phyloP scores from a whole-genome alignment of 768 basidiomycete genomes.

The Favolaschia claudopus region DNA sequence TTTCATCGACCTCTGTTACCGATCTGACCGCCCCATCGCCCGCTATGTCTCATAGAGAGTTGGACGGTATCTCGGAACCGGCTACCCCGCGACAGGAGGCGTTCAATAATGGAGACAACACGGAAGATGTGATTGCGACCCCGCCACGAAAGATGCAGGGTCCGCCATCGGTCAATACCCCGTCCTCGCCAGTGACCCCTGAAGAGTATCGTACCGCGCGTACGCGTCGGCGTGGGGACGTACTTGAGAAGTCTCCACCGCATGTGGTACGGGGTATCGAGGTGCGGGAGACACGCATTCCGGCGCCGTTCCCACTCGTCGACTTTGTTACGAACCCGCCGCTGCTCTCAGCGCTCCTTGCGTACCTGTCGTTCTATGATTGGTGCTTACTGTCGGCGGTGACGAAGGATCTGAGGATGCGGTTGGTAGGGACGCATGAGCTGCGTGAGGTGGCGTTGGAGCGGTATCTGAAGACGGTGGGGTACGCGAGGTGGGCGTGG shows the following conservation, averaged over 20 bases:
- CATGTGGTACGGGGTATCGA: constrained; percentile 38
- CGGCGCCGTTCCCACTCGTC: constrained; percentile 58
- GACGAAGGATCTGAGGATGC: constrained; percentile 59
- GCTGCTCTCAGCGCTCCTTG: constrained; percentile 63
- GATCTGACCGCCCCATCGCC: not conserved
- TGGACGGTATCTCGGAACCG: no score
- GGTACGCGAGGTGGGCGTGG: constrained; percentile 75
- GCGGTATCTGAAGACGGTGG: constrained; percentile 72
- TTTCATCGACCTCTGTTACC: not conserved
- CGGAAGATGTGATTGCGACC: constrained; percentile 18
- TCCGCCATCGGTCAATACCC: not conserved
- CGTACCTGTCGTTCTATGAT: constrained; percentile 73
- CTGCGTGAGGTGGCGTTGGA: constrained; percentile 74
- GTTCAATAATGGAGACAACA: constrained; percentile 4
- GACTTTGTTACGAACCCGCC: constrained; percentile 60
- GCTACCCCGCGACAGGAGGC: constrained; percentile 16
- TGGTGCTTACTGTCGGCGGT: constrained; percentile 69
- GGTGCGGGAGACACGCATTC: constrained; percentile 32
- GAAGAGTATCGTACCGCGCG: constrained; percentile 42
- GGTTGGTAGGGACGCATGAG: constrained; percentile 55
- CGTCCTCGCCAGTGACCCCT: constrained; percentile 29
- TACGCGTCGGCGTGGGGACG: constrained; percentile 46
- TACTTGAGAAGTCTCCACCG: constrained; percentile 48
- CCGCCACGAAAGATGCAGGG: constrained; percentile 15
- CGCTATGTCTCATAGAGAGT: no score